phyloP scores from a whole-genome alignment of 108 stramenopile species.

The Pseudonitzschia multistriata region DNA sequence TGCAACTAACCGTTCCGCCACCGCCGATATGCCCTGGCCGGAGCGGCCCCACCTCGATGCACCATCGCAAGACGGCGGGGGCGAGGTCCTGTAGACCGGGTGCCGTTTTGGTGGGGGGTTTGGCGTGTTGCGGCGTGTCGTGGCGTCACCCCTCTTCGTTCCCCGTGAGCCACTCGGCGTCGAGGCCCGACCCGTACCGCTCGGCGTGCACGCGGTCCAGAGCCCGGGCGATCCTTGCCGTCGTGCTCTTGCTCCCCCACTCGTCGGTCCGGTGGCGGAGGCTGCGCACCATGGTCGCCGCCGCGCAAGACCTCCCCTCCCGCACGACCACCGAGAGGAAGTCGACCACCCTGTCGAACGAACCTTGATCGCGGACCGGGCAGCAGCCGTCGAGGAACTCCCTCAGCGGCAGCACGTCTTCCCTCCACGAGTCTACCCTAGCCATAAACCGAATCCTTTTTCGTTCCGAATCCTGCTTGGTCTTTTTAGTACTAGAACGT shows the following conservation, averaged over 20 bases:
- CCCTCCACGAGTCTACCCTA: conserved; percentile 36
- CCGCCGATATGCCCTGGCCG: conserved; percentile 22
- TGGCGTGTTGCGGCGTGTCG: too few relatives aligned
- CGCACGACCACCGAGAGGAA: conserved; percentile 49
- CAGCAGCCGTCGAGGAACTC: conserved; percentile 51
- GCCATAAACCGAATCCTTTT: not conserved
- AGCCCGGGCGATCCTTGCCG: not conserved
- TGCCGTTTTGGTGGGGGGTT: not conserved
- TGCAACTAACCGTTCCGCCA: not conserved
- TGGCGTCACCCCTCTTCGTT: not conserved
- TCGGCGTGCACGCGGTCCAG: not conserved
- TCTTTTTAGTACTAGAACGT: not conserved
- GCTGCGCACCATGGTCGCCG: conserved; percentile 43
- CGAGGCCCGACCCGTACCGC: not conserved
- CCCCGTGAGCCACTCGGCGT: conserved; percentile 2
- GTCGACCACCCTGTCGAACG: conserved; percentile 35
- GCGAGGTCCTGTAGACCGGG: conserved; percentile 7
- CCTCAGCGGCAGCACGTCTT: conserved; percentile 59
- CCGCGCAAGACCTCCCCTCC: conserved; percentile 52
- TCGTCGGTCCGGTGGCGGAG: conserved; percentile 48
- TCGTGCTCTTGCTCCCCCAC: conserved; percentile 39
- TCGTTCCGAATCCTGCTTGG: not conserved
- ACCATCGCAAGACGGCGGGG: not conserved
- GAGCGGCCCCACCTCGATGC: not conserved
- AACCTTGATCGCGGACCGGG: conserved; percentile 18